These are phyloP conservation scores for Pelargonium australe DNA, from an alignment of 441 rosid genomes.

Conservation along the genomic window DNA sequence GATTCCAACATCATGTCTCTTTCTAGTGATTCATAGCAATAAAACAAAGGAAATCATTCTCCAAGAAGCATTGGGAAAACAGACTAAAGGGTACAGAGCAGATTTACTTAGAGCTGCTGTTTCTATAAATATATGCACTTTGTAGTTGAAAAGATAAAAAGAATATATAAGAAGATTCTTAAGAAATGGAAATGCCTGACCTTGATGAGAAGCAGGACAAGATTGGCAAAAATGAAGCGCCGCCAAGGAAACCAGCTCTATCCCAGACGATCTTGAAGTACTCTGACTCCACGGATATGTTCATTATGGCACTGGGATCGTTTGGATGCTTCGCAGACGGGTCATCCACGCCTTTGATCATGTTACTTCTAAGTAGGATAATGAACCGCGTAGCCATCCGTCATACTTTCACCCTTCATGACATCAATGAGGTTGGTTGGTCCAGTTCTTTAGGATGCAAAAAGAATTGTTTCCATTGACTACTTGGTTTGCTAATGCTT, in stretches of 20 bases:
- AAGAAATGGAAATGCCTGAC: not conserved
- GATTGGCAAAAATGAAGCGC: not conserved
- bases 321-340: constrained; percentile 7
- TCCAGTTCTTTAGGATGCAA: not conserved
- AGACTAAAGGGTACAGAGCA: not conserved
- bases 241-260: not conserved
- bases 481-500: not conserved
- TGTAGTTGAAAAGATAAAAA: not conserved
- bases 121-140: not conserved
- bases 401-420: not conserved
- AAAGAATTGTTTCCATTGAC: not conserved
- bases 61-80: not conserved
- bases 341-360: constrained; percentile 4
- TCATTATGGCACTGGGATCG: not conserved
- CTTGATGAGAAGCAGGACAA: constrained; percentile 1
- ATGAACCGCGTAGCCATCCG: not conserved
- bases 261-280: not conserved
- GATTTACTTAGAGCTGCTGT: not conserved
- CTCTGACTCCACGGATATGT: not conserved
- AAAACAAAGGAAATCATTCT: constrained; percentile 5
- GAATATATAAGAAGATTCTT: not conserved
- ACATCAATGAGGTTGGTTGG: constrained; percentile 2
- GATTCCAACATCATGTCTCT: not conserved
- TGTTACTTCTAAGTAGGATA: not conserved
- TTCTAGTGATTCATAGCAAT: not conserved